These are phyloP conservation scores for Carex myosuroides DNA, from an alignment of 176 grass and related monocot species.

Conservation along the genomic window DNA sequence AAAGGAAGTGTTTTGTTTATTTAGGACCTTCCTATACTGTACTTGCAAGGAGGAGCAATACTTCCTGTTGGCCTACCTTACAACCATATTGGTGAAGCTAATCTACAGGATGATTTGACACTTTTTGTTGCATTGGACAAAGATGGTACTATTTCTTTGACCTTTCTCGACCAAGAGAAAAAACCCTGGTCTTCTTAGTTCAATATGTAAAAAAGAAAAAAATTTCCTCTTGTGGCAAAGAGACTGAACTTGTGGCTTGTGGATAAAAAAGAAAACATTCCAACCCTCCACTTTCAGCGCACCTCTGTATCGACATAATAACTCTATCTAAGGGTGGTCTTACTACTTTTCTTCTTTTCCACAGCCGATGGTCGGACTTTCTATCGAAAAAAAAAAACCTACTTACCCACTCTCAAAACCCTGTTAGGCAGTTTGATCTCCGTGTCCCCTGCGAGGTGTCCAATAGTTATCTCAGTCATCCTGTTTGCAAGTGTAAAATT, in stretches of 20 bases:
- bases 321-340: too few species aligned
- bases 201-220: not conserved
- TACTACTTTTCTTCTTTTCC: too few species aligned
- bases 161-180: not conserved
- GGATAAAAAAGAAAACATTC: too few species aligned
- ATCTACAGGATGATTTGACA: constrained; percentile 65
- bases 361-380: too few species aligned
- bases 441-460: too few species aligned
- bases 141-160: constrained; percentile 46
- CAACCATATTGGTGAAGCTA: constrained; percentile 83
- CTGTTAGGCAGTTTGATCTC: too few species aligned
- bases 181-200: not conserved
- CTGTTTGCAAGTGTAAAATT: not conserved
- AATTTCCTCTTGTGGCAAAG: too few species aligned
- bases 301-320: too few species aligned
- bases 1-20: constrained; percentile 2
- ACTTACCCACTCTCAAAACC: too few species aligned
- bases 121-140: constrained; percentile 80
- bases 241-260: too few species aligned
- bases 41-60: constrained; percentile 79
- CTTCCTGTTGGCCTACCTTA: constrained; percentile 74
- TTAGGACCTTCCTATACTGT: constrained; percentile 80
- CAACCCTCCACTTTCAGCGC: too few species aligned
- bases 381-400: too few species aligned
- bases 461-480: not conserved